Conservation (phyloP, 1,284 basidiomycete genomes). For the Tilletiopsis washingtonensis region DNA sequence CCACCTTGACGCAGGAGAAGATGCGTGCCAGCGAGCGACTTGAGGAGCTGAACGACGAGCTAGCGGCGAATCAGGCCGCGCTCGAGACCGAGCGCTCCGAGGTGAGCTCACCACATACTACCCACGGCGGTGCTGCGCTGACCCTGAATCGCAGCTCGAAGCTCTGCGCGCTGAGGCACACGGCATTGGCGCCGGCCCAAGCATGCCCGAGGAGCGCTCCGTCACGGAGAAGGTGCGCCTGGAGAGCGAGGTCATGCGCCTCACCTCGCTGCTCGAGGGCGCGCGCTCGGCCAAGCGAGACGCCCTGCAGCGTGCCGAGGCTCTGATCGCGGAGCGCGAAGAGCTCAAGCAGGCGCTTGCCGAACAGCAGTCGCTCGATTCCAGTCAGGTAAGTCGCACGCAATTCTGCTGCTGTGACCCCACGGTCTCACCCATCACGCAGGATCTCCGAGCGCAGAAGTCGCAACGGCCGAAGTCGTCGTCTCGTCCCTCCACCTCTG, state of each 20-base stretch:
- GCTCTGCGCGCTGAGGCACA: slow-evolving; percentile 29
- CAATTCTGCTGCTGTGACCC: too few species aligned
- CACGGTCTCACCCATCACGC: too few species aligned
- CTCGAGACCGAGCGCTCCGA: slow-evolving; percentile 86
- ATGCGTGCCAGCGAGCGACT: slow-evolving; percentile 19
- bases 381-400: too few species aligned
- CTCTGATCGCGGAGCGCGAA: slow-evolving; percentile 17
- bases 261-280: slow-evolving; percentile 4
- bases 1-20: slow-evolving; percentile 49
- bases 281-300: slow-evolving; percentile 6
- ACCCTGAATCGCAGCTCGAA: neutral
- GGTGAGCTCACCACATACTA: slow-evolving; percentile 8
- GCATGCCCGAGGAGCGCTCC: slow-evolving; percentile 49
- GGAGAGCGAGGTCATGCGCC: slow-evolving; percentile 12
- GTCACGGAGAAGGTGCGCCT: slow-evolving; percentile 41
- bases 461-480: slow-evolving; percentile 24
- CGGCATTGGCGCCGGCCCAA: slow-evolving; percentile 7
- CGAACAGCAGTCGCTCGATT: slow-evolving; percentile 22
- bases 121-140: too few species aligned
- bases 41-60: slow-evolving; percentile 38
- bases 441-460: slow-evolving; percentile 22
- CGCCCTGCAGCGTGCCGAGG: neutral
- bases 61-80: slow-evolving; percentile 58
- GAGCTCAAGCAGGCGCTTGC: slow-evolving; percentile 15
- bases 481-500: slow-evolving; percentile 25